A percentile compares a stretch with the other conserved stretches of the same genome.
Evolutionary conservation across 176 grass and related monocot species (phyloP).

Genomic region (Oryza australiensis): DNA sequence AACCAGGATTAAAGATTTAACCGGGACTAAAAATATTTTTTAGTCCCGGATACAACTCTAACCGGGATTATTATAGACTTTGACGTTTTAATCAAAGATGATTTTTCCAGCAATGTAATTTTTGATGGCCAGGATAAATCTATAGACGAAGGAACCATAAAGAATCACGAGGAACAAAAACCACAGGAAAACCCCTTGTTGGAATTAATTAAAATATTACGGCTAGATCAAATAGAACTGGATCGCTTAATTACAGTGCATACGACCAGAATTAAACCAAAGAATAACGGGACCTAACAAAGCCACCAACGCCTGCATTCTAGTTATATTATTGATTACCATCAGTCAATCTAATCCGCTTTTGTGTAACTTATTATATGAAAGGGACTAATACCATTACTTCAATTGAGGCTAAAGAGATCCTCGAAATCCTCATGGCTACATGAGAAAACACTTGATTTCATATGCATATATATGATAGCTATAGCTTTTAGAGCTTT

Average conservation of each 20-base stretch:
- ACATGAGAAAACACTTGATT: no score
- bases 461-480: not conserved
- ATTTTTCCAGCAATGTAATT: no score
- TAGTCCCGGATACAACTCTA: no score
- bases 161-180: no score
- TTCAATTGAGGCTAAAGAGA: not conserved
- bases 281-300: slow-evolving; percentile 30
- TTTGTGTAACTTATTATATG: not conserved
- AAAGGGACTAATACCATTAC: not conserved
- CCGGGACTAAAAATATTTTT: no score
- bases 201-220: no score
- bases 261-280: not conserved
- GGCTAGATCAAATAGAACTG: not conserved
- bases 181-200: no score
- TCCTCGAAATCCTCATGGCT: not conserved
- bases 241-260: not conserved
- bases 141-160: no score
- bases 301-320: slow-evolving; percentile 26
- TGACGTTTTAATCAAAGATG: no score
- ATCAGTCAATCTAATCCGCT: not conserved
- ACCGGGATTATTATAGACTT: no score
- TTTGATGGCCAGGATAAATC: no score
- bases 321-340: not conserved
- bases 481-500: not conserved
- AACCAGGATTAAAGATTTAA: no score